Base-by-base conservation (phyloP, 805 yeast species). In the Nakazawaea pomicola region DNA sequence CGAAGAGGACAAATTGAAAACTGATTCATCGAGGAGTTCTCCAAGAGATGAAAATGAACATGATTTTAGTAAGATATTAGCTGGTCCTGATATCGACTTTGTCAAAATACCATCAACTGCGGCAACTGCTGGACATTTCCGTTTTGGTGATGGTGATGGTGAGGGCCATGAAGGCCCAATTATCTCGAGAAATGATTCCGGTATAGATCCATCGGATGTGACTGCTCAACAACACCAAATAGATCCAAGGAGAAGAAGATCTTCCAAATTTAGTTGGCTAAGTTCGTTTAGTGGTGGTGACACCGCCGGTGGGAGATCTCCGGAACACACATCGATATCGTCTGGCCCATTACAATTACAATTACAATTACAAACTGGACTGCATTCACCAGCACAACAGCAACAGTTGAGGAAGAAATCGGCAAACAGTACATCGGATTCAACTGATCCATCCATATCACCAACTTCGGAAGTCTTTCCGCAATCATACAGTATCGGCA, bases 41-140 rank as follows among this genome's bases (percentile, higher is more conserved):
- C 37, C 33, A 4, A 28, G 31, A 7, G 33, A 32, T 40, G 33
- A 45, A 46, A 43, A 33, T 23, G 38, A 70, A 61, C 54, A 39
- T 29, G 72, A 67, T 50, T 67, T 58, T 49, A 66, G 71, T 20
- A 61, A 59, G 46, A 46, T 67, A 21, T 48, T 68, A 20, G 48
- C 51, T 14, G 61, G 56, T 20, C 16, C 40, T 34, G 46, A 43
- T 33, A 27, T 42, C 27, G 41, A 37, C 24, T 42, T 42, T 33
- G 60, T 12, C 47, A 46, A 6, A 65, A 57, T 29, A 25, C 33
- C 44, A 40, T 21, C 41, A 41, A 17, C 34, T 29, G 20, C 31
- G 33, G n/a, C 25, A 30, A n/a, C 29, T 31, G 6, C 19, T 18
- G 12, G 14, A 21, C 4, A 7, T 8, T 23, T 23, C 25, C 25